These are phyloP conservation scores for Rhexocercosporidium sp. DNA, from an alignment of 2,329 filamentous ascomycete species.

Conservation along the genomic window DNA sequence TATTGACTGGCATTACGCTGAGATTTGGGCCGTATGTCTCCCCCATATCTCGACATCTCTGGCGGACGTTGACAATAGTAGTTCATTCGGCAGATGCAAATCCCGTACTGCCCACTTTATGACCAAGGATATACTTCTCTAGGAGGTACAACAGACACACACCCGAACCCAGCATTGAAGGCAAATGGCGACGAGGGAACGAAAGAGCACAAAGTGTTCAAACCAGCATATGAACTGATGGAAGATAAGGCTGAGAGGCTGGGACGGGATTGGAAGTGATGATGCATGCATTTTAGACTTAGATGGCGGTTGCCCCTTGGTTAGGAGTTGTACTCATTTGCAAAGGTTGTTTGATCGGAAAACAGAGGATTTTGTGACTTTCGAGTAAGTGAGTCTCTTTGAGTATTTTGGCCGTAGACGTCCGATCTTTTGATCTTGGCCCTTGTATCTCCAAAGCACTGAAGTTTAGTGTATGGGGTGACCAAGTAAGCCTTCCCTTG, in stretches of 20 bases:
- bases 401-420: not conserved
- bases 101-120: slow-evolving; percentile 88
- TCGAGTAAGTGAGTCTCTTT: not conserved
- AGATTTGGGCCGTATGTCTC: slow-evolving; percentile 80
- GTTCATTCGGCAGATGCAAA: slow-evolving; percentile 79
- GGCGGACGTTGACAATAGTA: slow-evolving; percentile 44
- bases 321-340: not conserved
- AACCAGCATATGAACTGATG: slow-evolving; percentile 76
- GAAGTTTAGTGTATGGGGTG: not conserved
- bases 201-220: slow-evolving; percentile 53
- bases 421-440: not conserved
- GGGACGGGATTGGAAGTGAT: slow-evolving; percentile 65
- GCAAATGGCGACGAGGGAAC: slow-evolving; percentile 36
- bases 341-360: not conserved
- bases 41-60: not conserved
- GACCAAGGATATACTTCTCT: slow-evolving; percentile 89
- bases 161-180: slow-evolving; percentile 80
- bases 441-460: not conserved
- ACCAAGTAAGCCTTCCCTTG: not conserved
- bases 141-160: slow-evolving; percentile 88
- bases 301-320: slow-evolving; percentile 12
- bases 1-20: slow-evolving; percentile 95
- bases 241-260: slow-evolving; percentile 80
- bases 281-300: slow-evolving; percentile 18
- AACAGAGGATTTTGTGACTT: not conserved